Evolutionary conservation across 768 basidiomycete genomes (phyloP).

Genomic region (Suillus alpinus): DNA sequence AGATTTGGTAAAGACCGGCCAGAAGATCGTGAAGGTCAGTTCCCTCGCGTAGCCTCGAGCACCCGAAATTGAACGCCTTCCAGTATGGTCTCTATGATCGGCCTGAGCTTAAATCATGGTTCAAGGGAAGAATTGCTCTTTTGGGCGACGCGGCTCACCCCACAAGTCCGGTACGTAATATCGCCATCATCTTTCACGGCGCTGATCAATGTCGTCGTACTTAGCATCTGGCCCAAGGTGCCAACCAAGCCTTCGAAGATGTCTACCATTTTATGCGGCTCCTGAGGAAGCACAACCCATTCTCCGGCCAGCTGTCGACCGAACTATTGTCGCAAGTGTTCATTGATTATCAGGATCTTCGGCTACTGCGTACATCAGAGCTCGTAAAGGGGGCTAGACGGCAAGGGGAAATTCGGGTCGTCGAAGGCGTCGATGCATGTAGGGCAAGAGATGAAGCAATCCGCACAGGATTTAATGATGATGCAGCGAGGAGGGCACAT

Average conservation of each 20-base stretch:
- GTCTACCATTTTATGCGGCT: constrained; percentile 34
- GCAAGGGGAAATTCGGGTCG: constrained; percentile 34
- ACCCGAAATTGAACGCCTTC: neutral
- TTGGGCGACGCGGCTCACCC: constrained; percentile 47
- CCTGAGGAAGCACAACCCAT: constrained; percentile 31
- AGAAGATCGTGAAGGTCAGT: constrained; percentile 17
- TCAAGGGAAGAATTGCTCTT: constrained; percentile 39
- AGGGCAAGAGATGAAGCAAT: constrained; percentile 26
- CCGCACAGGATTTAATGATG: neutral
- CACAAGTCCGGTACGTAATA: constrained; percentile 37
- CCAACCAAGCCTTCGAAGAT: constrained; percentile 46
- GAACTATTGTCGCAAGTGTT: constrained; percentile 30
- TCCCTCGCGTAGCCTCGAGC: neutral
- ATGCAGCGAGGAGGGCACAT: neutral
- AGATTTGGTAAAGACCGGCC: constrained; percentile 13
- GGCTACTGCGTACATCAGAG: constrained; percentile 34
- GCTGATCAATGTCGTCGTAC: neutral
- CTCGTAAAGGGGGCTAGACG: constrained; percentile 34
- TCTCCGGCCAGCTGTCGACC: constrained; percentile 21
- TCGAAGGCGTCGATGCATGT: constrained; percentile 31
- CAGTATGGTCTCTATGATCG: constrained; percentile 46
- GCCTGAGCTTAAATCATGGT: constrained; percentile 38
- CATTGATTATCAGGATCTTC: constrained; percentile 30
- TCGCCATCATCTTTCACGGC: neutral
- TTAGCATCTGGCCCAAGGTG: constrained; percentile 45